Base-by-base conservation (phyloP, 2,329 filamentous ascomycete genomes). In the Acrodontium crateriforme region DNA sequence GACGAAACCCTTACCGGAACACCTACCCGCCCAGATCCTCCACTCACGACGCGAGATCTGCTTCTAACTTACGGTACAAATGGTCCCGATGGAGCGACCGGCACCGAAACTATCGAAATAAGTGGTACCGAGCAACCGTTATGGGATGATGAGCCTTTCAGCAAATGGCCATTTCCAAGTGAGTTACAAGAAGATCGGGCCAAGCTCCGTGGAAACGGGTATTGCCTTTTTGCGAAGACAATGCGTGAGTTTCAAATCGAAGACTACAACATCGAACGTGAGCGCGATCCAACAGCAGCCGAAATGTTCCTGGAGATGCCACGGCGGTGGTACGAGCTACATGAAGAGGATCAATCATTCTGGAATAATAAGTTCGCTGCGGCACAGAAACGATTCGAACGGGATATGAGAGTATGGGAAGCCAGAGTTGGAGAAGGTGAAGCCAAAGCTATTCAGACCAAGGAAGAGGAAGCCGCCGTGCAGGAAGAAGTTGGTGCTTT, bases 361-460 rank as follows among this genome's bases (percentile, higher is more conserved):
- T 50, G 46, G 41, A 41, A 45, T 19, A 35, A 38, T 6, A 29
- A 44, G 23, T 50, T 41, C 22, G 43, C 44, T 16, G 42, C 42
- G 24, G 42, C 39, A 2, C 32, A 38, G 19, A 41, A 39, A 8
- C 42, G 45, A 25, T 50, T 47, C 19, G 26, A 39, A 14, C 40
- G 42, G 16, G 45, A 49, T 25, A 31, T 43, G 9, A 43, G 43
- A 5, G 44, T 46, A 3, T 49, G 38, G 17, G 45, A 50, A 29
- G 42, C 45, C 3, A 49, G 47, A 31, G 38, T 42, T 35, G n/a
- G n/a, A n/a, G n/a, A n/a, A n/a, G n/a, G n/a, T n/a, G 45, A 50
- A 29, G 42, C 45, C 3, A 49, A 49, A 31, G 38, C 41, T 35
- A 37, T 46, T 10, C 20, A n/a, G n/a, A n/a, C 20, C n/a, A 10